phyloP scores from a whole-genome alignment of 2,329 filamentous ascomycete genomes.

The Aspergillus sp. region DNA sequence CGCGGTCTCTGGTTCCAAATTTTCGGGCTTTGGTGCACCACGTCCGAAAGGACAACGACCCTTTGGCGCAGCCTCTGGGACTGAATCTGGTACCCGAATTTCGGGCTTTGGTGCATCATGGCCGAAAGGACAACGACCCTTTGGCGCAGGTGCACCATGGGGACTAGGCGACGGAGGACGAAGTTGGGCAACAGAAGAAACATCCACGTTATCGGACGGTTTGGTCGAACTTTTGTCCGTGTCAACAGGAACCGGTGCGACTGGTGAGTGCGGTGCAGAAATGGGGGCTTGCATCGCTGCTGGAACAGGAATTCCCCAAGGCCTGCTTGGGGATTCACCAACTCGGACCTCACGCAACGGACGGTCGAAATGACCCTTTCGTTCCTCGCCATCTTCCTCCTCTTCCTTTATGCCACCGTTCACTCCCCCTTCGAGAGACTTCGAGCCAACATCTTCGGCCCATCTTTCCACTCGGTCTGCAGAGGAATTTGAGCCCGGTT shows the following conservation, averaged over 20 bases:
- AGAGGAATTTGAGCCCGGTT: slow-evolving; percentile 40
- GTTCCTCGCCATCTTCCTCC: slow-evolving; percentile 49
- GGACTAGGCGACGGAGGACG: slow-evolving; percentile 4
- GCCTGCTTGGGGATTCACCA: slow-evolving; percentile 86
- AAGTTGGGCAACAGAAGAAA: slow-evolving; percentile 7
- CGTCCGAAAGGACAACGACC: slow-evolving; percentile 35
- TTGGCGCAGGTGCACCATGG: slow-evolving; percentile 10
- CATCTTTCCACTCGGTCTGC: slow-evolving; percentile 77
- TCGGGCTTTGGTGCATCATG: slow-evolving; percentile 17
- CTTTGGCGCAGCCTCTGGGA: slow-evolving; percentile 16
- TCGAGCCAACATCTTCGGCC: slow-evolving; percentile 70
- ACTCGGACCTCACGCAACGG: slow-evolving; percentile 85
- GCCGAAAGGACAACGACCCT: slow-evolving; percentile 32
- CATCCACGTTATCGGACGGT: slow-evolving; percentile 6
- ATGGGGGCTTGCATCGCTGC: slow-evolving; percentile 42
- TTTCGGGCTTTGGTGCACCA: slow-evolving; percentile 4
- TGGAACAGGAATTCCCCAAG: slow-evolving; percentile 87
- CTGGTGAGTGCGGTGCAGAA: slow-evolving; percentile 18
- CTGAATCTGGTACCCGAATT: no score
- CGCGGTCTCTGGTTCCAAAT: slow-evolving; percentile 8
- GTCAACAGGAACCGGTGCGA: slow-evolving; percentile 13
- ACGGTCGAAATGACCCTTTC: slow-evolving; percentile 74
- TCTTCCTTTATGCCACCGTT: slow-evolving; percentile 33
- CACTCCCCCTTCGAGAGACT: slow-evolving; percentile 31
- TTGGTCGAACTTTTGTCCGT: slow-evolving; percentile 13